A percentile compares a stretch with the other conserved stretches of the same genome.
phyloP scores from a whole-genome alignment of 768 basidiomycete species.

The Amanita phalloides region DNA sequence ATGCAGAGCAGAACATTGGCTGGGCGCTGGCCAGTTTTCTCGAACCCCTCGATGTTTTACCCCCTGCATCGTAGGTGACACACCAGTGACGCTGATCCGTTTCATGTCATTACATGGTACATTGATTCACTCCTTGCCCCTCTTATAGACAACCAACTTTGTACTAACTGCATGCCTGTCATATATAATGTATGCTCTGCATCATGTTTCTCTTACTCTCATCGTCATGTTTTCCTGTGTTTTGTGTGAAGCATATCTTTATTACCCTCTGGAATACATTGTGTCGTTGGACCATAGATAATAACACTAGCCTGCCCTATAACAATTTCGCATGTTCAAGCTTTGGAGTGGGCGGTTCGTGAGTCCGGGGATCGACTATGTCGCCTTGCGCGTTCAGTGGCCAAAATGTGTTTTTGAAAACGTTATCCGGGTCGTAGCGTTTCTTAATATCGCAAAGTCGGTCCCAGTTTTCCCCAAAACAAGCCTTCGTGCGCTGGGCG shows the following conservation, averaged over 20 bases:
- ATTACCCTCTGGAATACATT: conserved; percentile 2
- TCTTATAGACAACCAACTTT: background rate
- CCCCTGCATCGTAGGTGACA: background rate
- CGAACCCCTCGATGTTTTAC: conserved; percentile 35
- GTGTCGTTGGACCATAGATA: background rate
- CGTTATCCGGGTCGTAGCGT: conserved; percentile 62
- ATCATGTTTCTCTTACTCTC: background rate
- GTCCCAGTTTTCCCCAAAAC: conserved; percentile 67
- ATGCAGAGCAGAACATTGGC: conserved; percentile 44
- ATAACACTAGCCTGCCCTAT: background rate
- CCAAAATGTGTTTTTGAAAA: conserved; percentile 79
- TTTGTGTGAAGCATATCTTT: conserved; percentile 1
- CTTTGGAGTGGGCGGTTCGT: conserved; percentile 50
- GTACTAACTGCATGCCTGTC: background rate
- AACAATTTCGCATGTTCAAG: conserved; percentile 13
- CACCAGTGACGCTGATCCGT: background rate
- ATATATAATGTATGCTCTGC: background rate
- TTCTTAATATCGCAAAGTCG: conserved; percentile 63
- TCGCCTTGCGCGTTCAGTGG: conserved; percentile 52
- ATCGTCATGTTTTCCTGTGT: background rate
- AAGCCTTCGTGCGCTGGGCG: conserved; percentile 48
- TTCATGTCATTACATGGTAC: background rate
- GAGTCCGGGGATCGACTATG: conserved; percentile 41
- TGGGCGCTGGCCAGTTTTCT: conserved; percentile 82
- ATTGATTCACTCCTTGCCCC: background rate